These are phyloP conservation scores for Metschnikowia cerradonensis DNA, from an alignment of 805 yeast species.

Conservation along the genomic window DNA sequence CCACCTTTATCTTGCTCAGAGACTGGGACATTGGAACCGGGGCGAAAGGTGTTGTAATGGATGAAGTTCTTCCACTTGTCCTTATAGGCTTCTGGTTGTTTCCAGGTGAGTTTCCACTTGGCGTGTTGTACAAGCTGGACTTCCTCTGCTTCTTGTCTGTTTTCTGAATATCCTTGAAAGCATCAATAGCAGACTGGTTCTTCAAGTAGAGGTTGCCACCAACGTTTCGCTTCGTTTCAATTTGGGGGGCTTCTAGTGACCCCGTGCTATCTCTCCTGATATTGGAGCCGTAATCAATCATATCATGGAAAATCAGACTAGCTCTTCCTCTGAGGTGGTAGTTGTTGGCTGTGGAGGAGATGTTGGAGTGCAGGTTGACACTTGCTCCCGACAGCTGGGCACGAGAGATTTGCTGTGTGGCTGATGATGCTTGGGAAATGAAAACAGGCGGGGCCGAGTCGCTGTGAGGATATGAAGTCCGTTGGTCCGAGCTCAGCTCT, in stretches of 20 bases:
- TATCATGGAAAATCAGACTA: conserved; percentile 24
- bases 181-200: conserved; percentile 40
- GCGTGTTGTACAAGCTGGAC: conserved; percentile 16
- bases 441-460: background rate
- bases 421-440: background rate
- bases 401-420: background rate
- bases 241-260: conserved; percentile 37
- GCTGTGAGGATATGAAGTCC: background rate
- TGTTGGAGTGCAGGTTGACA: background rate
- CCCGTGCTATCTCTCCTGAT: conserved; percentile 22
- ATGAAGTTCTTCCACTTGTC: conserved; percentile 2
- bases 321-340: conserved; percentile 1
- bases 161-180: conserved; percentile 41
- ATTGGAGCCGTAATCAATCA: conserved; percentile 25
- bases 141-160: conserved; percentile 38
- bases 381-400: background rate
- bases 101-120: conserved; percentile 10
- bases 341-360: background rate
- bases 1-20: conserved; percentile 27
- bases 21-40: conserved; percentile 5
- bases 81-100: conserved; percentile 5
- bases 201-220: conserved; percentile 42
- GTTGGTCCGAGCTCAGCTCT: background rate
- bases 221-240: conserved; percentile 43
- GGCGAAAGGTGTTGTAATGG: background rate